phyloP scores from a whole-genome alignment of 768 basidiomycete genomes.

The Tricholoma hemisulphureum region DNA sequence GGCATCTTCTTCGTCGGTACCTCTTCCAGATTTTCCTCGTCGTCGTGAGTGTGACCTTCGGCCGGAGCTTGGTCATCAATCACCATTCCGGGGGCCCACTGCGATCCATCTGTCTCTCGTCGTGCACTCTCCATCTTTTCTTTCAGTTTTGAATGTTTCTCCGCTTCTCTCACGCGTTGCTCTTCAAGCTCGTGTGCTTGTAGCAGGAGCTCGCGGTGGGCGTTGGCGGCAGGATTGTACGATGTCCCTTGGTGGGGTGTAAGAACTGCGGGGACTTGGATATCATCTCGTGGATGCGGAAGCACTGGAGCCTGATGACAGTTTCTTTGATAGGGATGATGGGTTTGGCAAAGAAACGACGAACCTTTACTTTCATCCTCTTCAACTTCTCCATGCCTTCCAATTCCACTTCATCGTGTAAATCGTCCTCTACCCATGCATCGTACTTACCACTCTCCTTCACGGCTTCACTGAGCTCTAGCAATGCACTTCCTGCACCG shows the following conservation, averaged over 20 bases:
- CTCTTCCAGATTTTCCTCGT: conserved; percentile 29
- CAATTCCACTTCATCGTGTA: conserved; percentile 28
- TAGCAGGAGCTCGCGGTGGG: conserved; percentile 69
- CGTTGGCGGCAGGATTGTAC: conserved; percentile 80
- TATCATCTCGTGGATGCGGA: conserved; percentile 47
- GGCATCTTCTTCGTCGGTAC: conserved; percentile 38
- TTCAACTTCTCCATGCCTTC: conserved; percentile 42
- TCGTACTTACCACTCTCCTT: conserved; percentile 67
- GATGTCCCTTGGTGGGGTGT: conserved; percentile 82
- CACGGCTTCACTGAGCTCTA: conserved; percentile 68
- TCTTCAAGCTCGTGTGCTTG: conserved; percentile 68
- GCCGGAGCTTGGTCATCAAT: conserved; percentile 40
- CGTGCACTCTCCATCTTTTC: conserved; percentile 54
- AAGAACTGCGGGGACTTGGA: conserved; percentile 62
- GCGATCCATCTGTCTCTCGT: conserved; percentile 28
- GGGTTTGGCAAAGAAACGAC: conserved; percentile 4
- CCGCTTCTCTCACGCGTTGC: conserved; percentile 50
- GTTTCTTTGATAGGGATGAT: neutral
- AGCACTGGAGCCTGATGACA: conserved; percentile 46
- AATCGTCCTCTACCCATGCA: conserved; percentile 49
- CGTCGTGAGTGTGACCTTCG: conserved; percentile 40
- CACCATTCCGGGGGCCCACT: conserved; percentile 62
- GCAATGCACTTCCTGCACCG: conserved; percentile 59
- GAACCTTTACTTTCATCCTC: conserved; percentile 54
- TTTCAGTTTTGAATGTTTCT: conserved; percentile 52